A percentile compares a stretch with the other conserved stretches of the same genome.
These are phyloP conservation scores for Sclerotinia spermophila DNA, from an alignment of 2,329 filamentous ascomycete genomes.

Conservation along the genomic window DNA sequence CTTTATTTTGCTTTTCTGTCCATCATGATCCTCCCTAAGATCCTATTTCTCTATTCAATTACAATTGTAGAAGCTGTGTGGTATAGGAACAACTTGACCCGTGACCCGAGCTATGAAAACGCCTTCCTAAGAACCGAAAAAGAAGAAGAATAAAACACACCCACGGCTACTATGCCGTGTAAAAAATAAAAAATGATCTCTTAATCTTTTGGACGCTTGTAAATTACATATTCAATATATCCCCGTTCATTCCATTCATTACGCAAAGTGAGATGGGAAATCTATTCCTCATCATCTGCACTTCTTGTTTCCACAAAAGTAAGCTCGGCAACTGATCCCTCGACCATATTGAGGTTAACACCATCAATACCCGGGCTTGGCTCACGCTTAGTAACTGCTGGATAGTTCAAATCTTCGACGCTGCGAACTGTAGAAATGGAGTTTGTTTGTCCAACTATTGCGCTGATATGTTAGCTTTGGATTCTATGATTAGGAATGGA, in stretches of 20 bases:
- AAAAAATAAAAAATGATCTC: not conserved
- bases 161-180: not conserved
- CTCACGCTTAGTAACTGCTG: slow-evolving; percentile 24
- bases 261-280: not conserved
- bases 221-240: slow-evolving; percentile 10
- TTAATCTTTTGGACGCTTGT: slow-evolving; percentile 1
- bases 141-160: not conserved
- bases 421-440: slow-evolving; percentile 5
- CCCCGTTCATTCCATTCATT: not conserved
- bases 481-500: not conserved
- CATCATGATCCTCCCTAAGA: not conserved
- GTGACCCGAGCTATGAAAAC: not conserved
- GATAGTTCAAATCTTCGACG: slow-evolving; percentile 19
- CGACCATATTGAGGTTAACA: slow-evolving; percentile 34
- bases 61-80: not conserved
- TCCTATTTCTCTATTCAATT: not conserved
- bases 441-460: slow-evolving; percentile 17
- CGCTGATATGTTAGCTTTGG: not conserved
- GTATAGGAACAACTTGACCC: not conserved
- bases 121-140: not conserved
- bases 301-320: slow-evolving; percentile 34
- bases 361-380: slow-evolving; percentile 29
- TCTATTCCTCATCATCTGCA: slow-evolving; percentile 28
- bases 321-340: slow-evolving; percentile 34
- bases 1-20: not conserved